Base-by-base conservation (phyloP, 148 eudicot genomes). In the Persicaria maculosa region DNA sequence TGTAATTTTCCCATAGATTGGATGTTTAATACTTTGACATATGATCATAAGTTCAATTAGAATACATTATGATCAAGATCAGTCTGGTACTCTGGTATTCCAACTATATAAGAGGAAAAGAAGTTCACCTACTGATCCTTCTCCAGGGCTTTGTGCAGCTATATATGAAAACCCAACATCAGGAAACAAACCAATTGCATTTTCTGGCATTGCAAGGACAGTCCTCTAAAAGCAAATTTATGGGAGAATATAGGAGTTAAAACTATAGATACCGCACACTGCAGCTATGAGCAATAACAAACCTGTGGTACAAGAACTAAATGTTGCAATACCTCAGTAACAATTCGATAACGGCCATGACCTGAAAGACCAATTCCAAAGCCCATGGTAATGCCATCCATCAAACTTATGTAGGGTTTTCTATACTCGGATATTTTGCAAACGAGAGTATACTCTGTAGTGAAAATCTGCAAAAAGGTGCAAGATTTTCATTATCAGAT, bases 321-420 rank as follows among this genome's bases (percentile, higher is more conserved):
- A 71, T 53, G 12, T 3, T 8, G 53, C 16, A 75, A 77, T 80
- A 94, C 98, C 97, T 94, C 98, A 4, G 98, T 94, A 76, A 94
- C 86, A 74, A 94, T 79, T 69, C 96, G 90, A 80, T 88, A 94
- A 47, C 87, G 87, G 50, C 98, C 98, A 83, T 94, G 98, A 50
- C 97, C 98, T 77, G 97, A 92, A 73, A 94, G 83, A 61, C 98
- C 98, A 79, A 94, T 92, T 61, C 98, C 98, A 82, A 92, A 92
- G 68, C 98, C 98, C 98, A 94, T 94, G 52, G 96, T 90, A 57
- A 94, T 82, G 75, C 98, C 98, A 80, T 94, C 97, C 98, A 94
- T 94, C 81, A 94, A 88, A 85, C 90, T 78, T 72, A 94, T 85
- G 77, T 90, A 94, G 14, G 98, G 98, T 83, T 94, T 94, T 79